Evolutionary conservation across 352 stramenopile genomes (phyloP), one percentile per base, ranked within the genome.

Genomic region (Phytopythium kandeliae): DNA sequence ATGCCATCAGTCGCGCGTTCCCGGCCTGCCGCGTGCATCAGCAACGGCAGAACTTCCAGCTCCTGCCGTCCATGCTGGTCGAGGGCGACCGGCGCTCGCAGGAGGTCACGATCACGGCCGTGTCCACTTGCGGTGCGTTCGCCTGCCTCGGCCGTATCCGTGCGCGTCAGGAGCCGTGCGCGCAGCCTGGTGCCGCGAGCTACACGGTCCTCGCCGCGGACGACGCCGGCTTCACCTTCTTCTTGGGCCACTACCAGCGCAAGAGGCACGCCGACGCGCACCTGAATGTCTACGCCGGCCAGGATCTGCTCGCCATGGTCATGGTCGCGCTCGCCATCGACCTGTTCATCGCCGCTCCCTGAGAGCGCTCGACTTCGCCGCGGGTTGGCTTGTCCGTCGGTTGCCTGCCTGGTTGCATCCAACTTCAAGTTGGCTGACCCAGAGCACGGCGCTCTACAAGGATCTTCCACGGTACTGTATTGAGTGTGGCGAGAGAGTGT

Each of bases 301-400:
- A 65, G 54, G 58, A 65, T 31, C 53, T 65, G 45, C 49, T 65
- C 42, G 49, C 58, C 25, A 62, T 65, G 53, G 25, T 65, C 48
- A 65, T 62, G 58, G 35, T 62, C 47, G 58, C 40, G 28, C 54
- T 61, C n/a, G 38, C 57, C 19, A 24, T 65, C 28, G 58, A 65
- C 43, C 11, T 47, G n/a, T 58, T 62, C 24, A 48, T 58, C 22
- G 22, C 26, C 6, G 41, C 55, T 12, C 44, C 16, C 41, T 50
- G 40, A 42, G n/a, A n/a, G n/a, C n/a, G n/a, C n/a, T n/a, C n/a
- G n/a, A n/a, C n/a, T n/a, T n/a, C n/a, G n/a, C n/a, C n/a, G n/a
- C n/a, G n/a, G n/a, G n/a, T n/a, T n/a, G n/a, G n/a, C n/a, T n/a
- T n/a, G n/a, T n/a, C n/a, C n/a, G n/a, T n/a, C n/a, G n/a, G n/a